Percentiles rank a stretch among this genome's conserved stretches.
Conservation (phyloP, 2,329 filamentous ascomycete genomes). For the Reticulascus tulasneorum region DNA sequence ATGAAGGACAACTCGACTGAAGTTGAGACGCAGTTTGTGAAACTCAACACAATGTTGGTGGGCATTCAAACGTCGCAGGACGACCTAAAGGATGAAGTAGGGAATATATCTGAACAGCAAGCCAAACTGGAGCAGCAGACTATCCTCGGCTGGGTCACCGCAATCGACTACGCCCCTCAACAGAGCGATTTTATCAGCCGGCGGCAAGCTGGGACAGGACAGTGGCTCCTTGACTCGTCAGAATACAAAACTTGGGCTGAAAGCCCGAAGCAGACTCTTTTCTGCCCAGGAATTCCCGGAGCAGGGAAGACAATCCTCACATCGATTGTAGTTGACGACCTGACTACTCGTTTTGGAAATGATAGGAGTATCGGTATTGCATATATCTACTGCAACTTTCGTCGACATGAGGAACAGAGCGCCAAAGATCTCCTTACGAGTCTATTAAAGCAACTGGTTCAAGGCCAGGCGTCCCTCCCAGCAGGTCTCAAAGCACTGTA, state of each 20-base stretch:
- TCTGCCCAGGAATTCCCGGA: conserved; percentile 41
- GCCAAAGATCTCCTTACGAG: conserved; percentile 17
- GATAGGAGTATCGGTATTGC: conserved; percentile 21
- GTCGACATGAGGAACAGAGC: conserved; percentile 19
- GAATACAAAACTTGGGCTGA: conserved; percentile 3
- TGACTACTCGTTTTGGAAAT: conserved; percentile 15
- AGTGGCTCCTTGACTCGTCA: not conserved
- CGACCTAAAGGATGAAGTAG: no score
- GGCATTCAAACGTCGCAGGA: no score
- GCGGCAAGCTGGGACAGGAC: no score
- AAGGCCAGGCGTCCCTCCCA: no score
- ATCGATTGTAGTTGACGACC: conserved; percentile 16
- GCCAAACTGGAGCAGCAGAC: no score
- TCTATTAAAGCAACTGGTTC: no score
- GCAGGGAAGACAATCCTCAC: conserved; percentile 34
- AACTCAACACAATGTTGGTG: no score
- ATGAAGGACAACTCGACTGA: no score
- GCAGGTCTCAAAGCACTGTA: conserved; percentile 23
- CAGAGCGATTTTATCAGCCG: no score
- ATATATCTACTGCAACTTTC: conserved; percentile 29
- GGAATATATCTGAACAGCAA: no score
- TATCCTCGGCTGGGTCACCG: conserved; percentile 33
- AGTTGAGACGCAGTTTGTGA: no score
- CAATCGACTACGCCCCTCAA: conserved; percentile 28
- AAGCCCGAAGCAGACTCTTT: conserved; percentile 26